Conservation (phyloP, 768 basidiomycete genomes). For the Boletus rubroflammeus region DNA sequence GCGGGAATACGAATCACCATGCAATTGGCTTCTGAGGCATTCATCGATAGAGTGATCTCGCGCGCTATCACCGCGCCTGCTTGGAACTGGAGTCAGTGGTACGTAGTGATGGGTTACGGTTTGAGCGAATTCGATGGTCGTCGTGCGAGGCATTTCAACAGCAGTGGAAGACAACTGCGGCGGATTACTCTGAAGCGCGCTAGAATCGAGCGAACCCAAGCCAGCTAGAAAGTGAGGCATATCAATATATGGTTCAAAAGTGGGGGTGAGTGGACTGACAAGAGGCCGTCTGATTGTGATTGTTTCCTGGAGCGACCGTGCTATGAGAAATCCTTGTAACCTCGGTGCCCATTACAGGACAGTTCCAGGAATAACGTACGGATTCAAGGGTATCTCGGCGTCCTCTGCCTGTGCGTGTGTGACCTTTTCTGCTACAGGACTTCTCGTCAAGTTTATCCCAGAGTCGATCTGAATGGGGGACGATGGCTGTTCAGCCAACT, state of each 20-base stretch:
- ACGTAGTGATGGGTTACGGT: constrained; percentile 25
- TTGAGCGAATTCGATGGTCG: constrained; percentile 54
- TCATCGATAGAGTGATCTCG: constrained; percentile 5
- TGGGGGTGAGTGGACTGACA: constrained; percentile 9
- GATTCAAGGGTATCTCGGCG: not conserved
- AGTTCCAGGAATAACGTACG: constrained; percentile 5
- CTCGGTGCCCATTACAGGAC: not conserved
- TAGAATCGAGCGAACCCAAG: constrained; percentile 2
- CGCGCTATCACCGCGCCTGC: constrained; percentile 21
- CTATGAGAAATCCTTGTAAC: constrained; percentile 33
- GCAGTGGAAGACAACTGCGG: constrained; percentile 3
- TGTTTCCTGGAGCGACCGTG: constrained; percentile 22
- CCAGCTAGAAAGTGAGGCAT: constrained; percentile 7
- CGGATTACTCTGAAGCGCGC: not conserved
- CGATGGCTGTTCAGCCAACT: not conserved
- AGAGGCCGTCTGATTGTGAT: not conserved
- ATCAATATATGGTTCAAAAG: not conserved
- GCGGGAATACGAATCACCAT: constrained; percentile 11
- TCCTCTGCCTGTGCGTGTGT: not conserved
- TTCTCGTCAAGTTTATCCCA: not conserved
- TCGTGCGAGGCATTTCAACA: constrained; percentile 36
- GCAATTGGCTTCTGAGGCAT: constrained; percentile 4
- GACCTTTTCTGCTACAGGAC: not conserved
- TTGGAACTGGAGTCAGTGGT: constrained; percentile 25
- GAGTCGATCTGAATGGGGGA: constrained; percentile 3